Percentiles rank a stretch among this genome's conserved stretches.
phyloP scores from a whole-genome alignment of 495 filamentous ascomycete genomes.

The Achaetomiella virescens region DNA sequence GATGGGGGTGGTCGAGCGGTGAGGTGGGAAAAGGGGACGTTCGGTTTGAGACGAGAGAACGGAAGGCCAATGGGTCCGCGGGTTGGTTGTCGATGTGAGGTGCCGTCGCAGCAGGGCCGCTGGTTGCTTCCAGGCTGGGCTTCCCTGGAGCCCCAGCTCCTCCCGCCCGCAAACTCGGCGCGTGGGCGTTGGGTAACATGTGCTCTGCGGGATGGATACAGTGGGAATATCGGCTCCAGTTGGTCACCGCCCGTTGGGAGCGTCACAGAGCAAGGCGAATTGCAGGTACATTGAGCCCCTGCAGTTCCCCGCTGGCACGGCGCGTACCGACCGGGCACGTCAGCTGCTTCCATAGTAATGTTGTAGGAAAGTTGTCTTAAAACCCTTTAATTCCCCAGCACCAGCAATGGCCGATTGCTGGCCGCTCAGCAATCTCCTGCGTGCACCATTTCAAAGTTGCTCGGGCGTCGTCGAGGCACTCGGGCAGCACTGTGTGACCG shows the following conservation, averaged over 20 bases:
- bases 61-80: constrained; percentile 7
- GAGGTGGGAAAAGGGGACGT: constrained; percentile 1
- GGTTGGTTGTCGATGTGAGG: constrained; percentile 4
- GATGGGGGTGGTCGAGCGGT: neutral
- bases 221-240: constrained; percentile 6
- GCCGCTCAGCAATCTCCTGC: neutral
- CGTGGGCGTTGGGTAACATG: neutral
- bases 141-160: neutral
- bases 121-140: neutral
- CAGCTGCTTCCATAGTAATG: too few species aligned
- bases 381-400: constrained; percentile 10
- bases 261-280: neutral
- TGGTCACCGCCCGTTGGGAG: constrained; percentile 4
- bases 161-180: neutral
- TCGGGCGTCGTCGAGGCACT: too few species aligned
- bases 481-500: too few species aligned
- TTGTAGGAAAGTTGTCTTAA: neutral
- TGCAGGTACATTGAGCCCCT: neutral
- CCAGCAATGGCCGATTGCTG: neutral
- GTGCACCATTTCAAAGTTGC: neutral
- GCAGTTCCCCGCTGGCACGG: neutral
- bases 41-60: constrained; percentile 1
- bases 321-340: neutral
- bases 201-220: constrained; percentile 4
- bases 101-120: neutral